Evolutionary conservation across 495 filamentous ascomycete species (phyloP).

Genomic region (Glarea lozoyensis): DNA sequence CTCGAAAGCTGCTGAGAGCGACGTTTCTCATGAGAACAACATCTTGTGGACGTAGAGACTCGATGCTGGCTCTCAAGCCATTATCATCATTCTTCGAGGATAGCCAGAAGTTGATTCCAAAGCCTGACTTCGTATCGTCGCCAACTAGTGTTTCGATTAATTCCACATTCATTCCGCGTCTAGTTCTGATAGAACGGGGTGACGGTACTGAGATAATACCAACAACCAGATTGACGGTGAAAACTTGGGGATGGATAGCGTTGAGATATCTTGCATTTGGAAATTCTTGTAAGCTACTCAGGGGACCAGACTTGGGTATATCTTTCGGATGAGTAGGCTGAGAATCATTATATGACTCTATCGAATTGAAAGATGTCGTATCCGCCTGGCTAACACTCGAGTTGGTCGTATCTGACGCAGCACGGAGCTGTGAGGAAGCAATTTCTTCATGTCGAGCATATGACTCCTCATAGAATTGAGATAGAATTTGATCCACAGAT

Average conservation of each 20-base stretch:
- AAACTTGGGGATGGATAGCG: slow-evolving; percentile 68
- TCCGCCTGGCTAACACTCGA: slow-evolving; percentile 12
- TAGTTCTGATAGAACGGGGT: slow-evolving; percentile 46
- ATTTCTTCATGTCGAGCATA: slow-evolving; percentile 53
- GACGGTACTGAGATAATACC: slow-evolving; percentile 65
- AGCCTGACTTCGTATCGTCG: slow-evolving; percentile 77
- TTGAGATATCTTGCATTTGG: slow-evolving; percentile 59
- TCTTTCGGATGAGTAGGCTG: not conserved
- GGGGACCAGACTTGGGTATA: slow-evolving; percentile 19
- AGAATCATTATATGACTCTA: not conserved
- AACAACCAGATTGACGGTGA: slow-evolving; percentile 67
- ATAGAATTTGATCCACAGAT: slow-evolving; percentile 30
- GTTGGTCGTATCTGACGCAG: slow-evolving; percentile 8
- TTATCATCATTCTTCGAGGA: slow-evolving; percentile 24
- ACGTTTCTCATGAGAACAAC: slow-evolving; percentile 69
- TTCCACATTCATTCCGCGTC: slow-evolving; percentile 45
- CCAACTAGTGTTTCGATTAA: slow-evolving; percentile 74
- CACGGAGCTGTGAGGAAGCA: slow-evolving; percentile 39
- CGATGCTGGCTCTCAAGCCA: slow-evolving; percentile 35
- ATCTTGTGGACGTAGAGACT: slow-evolving; percentile 53
- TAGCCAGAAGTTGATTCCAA: slow-evolving; percentile 81
- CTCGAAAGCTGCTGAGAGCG: slow-evolving; percentile 62
- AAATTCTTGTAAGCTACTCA: slow-evolving; percentile 61
- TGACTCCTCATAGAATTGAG: slow-evolving; percentile 68
- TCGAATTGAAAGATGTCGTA: slow-evolving; percentile 6